phyloP scores from a whole-genome alignment of 192 early-diverging fungal genomes.

The Diversispora eburnea region DNA sequence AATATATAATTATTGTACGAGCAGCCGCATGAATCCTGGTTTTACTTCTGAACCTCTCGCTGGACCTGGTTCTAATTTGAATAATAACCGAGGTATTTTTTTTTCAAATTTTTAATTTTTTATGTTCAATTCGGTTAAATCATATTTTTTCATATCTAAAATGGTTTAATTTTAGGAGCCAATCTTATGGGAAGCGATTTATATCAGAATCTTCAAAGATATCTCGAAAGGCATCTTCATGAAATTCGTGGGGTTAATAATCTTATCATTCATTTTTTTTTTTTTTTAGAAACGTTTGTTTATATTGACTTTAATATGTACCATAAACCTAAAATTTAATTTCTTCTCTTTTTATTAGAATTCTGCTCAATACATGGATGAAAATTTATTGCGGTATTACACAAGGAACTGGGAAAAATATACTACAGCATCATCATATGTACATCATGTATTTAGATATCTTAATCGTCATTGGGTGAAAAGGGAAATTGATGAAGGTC shows the following conservation, averaged over 20 bases:
- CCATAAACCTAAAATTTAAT: background rate
- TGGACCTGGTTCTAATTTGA: slow-evolving; percentile 6
- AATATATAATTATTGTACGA: slow-evolving; percentile 79
- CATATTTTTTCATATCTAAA: background rate
- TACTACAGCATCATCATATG: slow-evolving; percentile 75
- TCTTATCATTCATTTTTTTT: background rate
- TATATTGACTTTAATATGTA: background rate
- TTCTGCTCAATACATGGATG: slow-evolving; percentile 67
- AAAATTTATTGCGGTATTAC: slow-evolving; percentile 82
- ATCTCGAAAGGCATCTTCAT: slow-evolving; percentile 55
- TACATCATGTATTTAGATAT: slow-evolving; percentile 91
- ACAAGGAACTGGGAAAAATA: slow-evolving; percentile 87
- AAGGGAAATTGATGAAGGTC: slow-evolving; percentile 91
- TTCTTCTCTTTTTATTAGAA: slow-evolving; percentile 32
- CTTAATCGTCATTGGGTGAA: slow-evolving; percentile 98
- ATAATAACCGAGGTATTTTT: slow-evolving; percentile 26
- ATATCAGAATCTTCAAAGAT: slow-evolving; percentile 48
- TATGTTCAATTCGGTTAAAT: background rate
- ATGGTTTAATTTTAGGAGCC: slow-evolving; percentile 35
- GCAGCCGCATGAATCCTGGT: slow-evolving; percentile 29
- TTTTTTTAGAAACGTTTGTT: background rate
- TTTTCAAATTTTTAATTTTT: background rate
- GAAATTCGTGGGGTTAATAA: slow-evolving; percentile 38
- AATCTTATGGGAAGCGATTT: slow-evolving; percentile 55
- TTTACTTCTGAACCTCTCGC: slow-evolving; percentile 28